These are phyloP conservation scores for Aspergillus novofumigatus DNA, from an alignment of 2,329 filamentous ascomycete genomes.

Conservation along the genomic window DNA sequence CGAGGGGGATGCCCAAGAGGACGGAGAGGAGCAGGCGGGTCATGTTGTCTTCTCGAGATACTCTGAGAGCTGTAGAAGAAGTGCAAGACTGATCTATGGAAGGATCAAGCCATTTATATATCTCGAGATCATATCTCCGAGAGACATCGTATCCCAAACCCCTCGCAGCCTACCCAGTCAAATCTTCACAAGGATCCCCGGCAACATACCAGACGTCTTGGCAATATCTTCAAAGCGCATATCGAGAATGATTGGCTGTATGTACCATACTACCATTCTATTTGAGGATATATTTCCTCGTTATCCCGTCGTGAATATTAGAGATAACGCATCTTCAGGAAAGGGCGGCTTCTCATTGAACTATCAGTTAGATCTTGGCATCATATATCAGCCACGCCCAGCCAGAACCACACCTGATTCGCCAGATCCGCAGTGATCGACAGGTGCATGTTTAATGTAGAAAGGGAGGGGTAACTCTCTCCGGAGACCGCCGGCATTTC, in stretches of 20 bases:
- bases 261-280: not conserved
- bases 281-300: not conserved
- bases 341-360: not conserved
- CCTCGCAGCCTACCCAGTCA: not conserved
- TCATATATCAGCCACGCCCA: not conserved
- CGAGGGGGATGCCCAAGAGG: conserved; percentile 15
- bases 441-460: not conserved
- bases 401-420: not conserved
- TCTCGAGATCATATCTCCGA: too few relatives aligned
- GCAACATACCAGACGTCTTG: not conserved
- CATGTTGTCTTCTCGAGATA: not conserved
- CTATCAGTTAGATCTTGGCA: not conserved
- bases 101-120: not conserved
- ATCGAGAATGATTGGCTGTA: not conserved
- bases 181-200: not conserved
- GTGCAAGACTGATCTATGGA: not conserved
- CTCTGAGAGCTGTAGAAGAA: not conserved
- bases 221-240: not conserved
- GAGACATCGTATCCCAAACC: not conserved
- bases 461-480: not conserved
- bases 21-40: conserved; percentile 7
- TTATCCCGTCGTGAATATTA: not conserved
- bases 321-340: not conserved
- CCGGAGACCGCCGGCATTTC: conserved; percentile 6
- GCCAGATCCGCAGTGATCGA: not conserved